phyloP scores from a whole-genome alignment of 2,329 filamentous ascomycete genomes.

The Zarea fungicola region DNA sequence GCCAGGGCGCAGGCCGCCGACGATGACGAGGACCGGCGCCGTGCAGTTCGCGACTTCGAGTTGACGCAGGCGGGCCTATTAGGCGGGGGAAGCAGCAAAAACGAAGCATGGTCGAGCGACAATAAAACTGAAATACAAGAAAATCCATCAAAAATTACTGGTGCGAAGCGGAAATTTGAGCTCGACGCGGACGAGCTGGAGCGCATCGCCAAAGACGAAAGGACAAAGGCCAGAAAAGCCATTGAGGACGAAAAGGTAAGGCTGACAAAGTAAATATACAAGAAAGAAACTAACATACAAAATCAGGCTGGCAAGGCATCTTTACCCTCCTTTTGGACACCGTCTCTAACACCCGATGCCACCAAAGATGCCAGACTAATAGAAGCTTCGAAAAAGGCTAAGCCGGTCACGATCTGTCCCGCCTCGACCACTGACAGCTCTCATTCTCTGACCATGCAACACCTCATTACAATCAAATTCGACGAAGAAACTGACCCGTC shows the following conservation, averaged over 20 bases:
- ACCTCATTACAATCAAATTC: slow-evolving; percentile 71
- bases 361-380: slow-evolving; percentile 43
- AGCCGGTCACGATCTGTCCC: slow-evolving; percentile 70
- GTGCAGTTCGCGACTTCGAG: slow-evolving; percentile 79
- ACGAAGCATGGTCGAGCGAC: slow-evolving; percentile 28
- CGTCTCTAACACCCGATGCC: slow-evolving; percentile 65
- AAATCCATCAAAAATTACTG: slow-evolving; percentile 15
- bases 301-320: slow-evolving; percentile 55
- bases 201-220: slow-evolving; percentile 64
- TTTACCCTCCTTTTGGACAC: slow-evolving; percentile 89
- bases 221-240: slow-evolving; percentile 61
- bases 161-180: slow-evolving; percentile 64
- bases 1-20: slow-evolving; percentile 54
- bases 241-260: slow-evolving; percentile 67
- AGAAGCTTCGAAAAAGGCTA: slow-evolving; percentile 54
- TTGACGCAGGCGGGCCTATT: slow-evolving; percentile 68
- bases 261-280: background rate
- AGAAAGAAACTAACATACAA: slow-evolving; percentile 13
- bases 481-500: slow-evolving; percentile 57
- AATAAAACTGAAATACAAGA: slow-evolving; percentile 15
- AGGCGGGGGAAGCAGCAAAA: slow-evolving; percentile 17
- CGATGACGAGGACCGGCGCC: slow-evolving; percentile 63
- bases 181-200: slow-evolving; percentile 72
- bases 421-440: slow-evolving; percentile 60
- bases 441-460: slow-evolving; percentile 74